Conservation (phyloP, 805 yeast species). For the Sungouiozyma intestinalis region DNA sequence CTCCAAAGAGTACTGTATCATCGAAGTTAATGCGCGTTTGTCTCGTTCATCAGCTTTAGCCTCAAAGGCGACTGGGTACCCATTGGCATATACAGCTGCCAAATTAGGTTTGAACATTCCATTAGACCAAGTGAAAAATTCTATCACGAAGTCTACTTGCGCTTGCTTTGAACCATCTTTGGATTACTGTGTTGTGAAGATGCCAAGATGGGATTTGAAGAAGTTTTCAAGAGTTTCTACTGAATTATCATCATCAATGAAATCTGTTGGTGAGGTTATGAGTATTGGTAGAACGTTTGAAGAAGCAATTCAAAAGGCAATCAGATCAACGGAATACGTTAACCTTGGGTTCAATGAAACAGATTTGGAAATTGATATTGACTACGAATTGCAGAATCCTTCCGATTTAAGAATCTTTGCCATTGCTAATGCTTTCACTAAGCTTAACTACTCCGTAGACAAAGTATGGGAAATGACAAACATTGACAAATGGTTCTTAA, state of each 20-base stretch:
- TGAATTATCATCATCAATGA: conserved; percentile 85
- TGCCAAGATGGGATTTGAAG: conserved; percentile 98
- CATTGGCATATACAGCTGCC: conserved; percentile 96
- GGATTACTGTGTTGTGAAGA: conserved; percentile 93
- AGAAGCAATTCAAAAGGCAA: conserved; percentile 96
- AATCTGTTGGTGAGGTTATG: conserved; percentile 99
- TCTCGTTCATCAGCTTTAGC: conserved; percentile 99
- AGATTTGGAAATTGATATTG: conserved; percentile 85
- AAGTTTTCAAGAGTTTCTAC: conserved; percentile 90
- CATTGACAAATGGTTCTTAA: conserved; percentile 94
- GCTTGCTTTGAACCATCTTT: conserved; percentile 96
- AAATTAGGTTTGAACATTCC: conserved; percentile 90
- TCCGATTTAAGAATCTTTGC: conserved; percentile 97
- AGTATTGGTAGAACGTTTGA: conserved; percentile 94
- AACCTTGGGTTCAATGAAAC: conserved; percentile 89
- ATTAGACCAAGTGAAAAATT: conserved; percentile 80
- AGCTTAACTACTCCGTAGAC: conserved; percentile 76
- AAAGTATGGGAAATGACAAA: conserved; percentile 83
- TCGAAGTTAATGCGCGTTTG: conserved; percentile 95
- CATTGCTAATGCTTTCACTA: conserved; percentile 84
- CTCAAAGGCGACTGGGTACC: conserved; percentile 97
- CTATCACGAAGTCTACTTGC: conserved; percentile 88
- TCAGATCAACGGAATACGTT: conserved; percentile 83
- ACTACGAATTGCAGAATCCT: conserved; percentile 87
- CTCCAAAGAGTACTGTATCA: conserved; percentile 90